Evolutionary conservation across 345 rosid genomes (phyloP).

Genomic region (Salix caprea): DNA sequence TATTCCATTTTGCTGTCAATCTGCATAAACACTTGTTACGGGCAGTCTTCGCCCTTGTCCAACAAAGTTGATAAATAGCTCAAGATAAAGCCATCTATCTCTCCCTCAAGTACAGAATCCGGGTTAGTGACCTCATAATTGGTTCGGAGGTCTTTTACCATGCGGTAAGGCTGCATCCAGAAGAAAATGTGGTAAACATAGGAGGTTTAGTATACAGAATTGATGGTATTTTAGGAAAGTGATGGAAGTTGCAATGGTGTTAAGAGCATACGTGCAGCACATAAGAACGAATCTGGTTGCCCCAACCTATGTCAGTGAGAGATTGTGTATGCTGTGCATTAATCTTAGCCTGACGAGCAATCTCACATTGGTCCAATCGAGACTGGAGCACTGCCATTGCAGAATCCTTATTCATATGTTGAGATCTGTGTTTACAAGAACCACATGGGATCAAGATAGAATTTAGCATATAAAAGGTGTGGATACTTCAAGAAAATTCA

Average conservation of each 20-base stretch:
- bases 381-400: constrained; percentile 97
- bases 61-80: constrained; percentile 72
- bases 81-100: constrained; percentile 74
- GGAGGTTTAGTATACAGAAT: neutral
- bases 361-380: constrained; percentile 84
- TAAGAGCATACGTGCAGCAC: constrained; percentile 70
- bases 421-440: constrained; percentile 45
- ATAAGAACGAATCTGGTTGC: constrained; percentile 83
- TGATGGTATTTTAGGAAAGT: neutral
- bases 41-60: constrained; percentile 47
- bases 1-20: neutral
- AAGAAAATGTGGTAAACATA: neutral
- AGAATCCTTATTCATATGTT: constrained; percentile 86
- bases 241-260: neutral
- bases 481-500: neutral
- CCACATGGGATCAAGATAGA: neutral
- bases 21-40: neutral
- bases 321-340: constrained; percentile 90
- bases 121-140: constrained; percentile 87
- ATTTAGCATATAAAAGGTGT: neutral
- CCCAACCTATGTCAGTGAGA: constrained; percentile 87
- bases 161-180: constrained; percentile 67
- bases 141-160: constrained; percentile 94
- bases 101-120: constrained; percentile 86
- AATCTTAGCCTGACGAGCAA: constrained; percentile 84